Evolutionary conservation across 805 yeast species (phyloP).

Genomic region (Teunomyces gatunensis): DNA sequence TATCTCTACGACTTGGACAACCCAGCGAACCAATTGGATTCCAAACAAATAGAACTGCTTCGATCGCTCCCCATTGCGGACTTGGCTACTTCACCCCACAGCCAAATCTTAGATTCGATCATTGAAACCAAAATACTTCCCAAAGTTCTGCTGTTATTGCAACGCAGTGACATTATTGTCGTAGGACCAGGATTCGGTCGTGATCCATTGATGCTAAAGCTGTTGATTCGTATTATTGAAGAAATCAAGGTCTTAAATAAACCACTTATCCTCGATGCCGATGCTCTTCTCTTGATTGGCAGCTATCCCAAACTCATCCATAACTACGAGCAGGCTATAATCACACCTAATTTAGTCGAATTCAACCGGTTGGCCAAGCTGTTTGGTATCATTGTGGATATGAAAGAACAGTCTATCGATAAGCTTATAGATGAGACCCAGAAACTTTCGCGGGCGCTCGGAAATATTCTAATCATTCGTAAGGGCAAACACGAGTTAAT

Average conservation of each 20-base stretch:
- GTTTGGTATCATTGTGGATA: conserved; percentile 10
- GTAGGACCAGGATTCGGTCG: conserved; percentile 96
- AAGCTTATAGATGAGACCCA: conserved; percentile 4
- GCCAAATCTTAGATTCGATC: conserved; percentile 25
- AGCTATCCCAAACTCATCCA: conserved; percentile 52
- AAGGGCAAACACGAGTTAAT: conserved; percentile 74
- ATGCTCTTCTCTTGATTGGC: conserved; percentile 70
- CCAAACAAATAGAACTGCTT: conserved; percentile 17
- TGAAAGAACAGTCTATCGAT: background rate
- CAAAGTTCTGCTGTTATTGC: conserved; percentile 53
- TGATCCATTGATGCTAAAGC: conserved; percentile 62
- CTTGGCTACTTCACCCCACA: conserved; percentile 14
- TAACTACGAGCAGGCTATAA: conserved; percentile 57
- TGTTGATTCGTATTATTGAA: conserved; percentile 55
- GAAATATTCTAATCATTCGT: conserved; percentile 60
- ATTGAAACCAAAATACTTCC: conserved; percentile 50
- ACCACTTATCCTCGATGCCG: conserved; percentile 89
- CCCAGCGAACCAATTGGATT: conserved; percentile 20
- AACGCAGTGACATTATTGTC: conserved; percentile 75
- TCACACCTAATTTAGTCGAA: conserved; percentile 91
- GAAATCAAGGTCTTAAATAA: conserved; percentile 54
- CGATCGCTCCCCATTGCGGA: conserved; percentile 17
- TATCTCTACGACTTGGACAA: conserved; percentile 56
- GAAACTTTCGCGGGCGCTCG: conserved; percentile 46
- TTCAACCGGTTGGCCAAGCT: conserved; percentile 61